Evolutionary conservation across 805 yeast genomes (phyloP).

Genomic region (Lipomyces sp.): DNA sequence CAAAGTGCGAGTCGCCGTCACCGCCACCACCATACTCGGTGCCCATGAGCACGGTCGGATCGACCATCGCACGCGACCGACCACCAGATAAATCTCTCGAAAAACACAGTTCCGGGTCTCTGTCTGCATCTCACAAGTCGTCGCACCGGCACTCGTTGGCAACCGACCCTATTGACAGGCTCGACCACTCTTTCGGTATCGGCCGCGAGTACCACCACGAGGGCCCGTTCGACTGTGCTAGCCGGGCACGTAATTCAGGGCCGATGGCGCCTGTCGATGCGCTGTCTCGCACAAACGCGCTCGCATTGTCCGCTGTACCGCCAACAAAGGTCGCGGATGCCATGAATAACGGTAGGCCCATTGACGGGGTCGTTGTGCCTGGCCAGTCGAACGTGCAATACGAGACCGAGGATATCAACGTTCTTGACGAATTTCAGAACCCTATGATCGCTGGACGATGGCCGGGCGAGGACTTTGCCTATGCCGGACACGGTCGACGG

Average conservation of each 20-base stretch:
- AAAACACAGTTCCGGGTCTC: neutral
- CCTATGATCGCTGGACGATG: conserved; percentile 17
- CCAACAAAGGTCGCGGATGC: conserved; percentile 26
- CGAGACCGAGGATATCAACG: conserved; percentile 20
- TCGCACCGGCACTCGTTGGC: conserved; percentile 10
- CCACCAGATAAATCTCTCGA: neutral
- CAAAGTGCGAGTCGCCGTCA: neutral
- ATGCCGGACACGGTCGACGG: conserved; percentile 4
- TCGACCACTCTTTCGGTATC: conserved; percentile 18
- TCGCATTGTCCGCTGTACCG: conserved; percentile 20
- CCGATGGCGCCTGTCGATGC: conserved; percentile 32
- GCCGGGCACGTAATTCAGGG: conserved; percentile 23
- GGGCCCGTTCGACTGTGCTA: conserved; percentile 33
- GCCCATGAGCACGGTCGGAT: neutral
- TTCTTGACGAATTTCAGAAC: conserved; percentile 13
- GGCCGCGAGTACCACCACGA: conserved; percentile 25
- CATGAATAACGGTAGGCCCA: conserved; percentile 12
- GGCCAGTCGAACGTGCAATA: conserved; percentile 25
- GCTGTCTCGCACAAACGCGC: conserved; percentile 16
- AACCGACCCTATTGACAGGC: conserved; percentile 19
- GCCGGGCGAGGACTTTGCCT: conserved; percentile 29
- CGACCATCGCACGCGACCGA: neutral
- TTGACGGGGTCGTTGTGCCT: conserved; percentile 31
- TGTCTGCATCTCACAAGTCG: neutral
- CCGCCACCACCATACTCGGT: neutral